Conservation (phyloP, 371 early-diverging fungal species). For the Syncephalastrum racemosum region DNA sequence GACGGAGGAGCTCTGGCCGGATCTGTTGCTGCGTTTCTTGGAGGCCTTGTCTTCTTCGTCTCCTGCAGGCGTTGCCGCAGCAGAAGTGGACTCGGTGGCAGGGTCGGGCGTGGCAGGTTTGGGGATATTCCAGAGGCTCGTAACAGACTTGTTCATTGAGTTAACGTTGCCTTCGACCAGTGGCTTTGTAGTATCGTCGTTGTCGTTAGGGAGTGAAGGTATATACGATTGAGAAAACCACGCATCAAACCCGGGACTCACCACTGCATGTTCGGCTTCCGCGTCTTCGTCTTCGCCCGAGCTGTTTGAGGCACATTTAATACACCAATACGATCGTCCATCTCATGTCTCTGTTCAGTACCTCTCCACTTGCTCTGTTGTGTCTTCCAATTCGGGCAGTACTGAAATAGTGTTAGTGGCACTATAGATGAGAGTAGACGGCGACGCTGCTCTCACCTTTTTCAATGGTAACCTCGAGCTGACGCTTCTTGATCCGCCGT, state of each 20-base stretch:
- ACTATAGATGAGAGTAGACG: background rate
- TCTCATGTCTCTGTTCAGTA: background rate
- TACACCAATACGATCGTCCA: background rate
- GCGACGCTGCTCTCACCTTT: conserved; percentile 36
- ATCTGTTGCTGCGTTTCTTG: conserved; percentile 10
- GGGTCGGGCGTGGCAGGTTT: conserved; percentile 26
- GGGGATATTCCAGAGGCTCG: conserved; percentile 63
- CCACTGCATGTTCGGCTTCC: conserved; percentile 42
- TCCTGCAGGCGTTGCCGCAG: conserved; percentile 13
- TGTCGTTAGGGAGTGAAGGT: conserved; percentile 6
- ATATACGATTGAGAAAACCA: conserved; percentile 19
- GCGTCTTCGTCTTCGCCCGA: conserved; percentile 31
- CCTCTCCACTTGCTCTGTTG: conserved; percentile 11
- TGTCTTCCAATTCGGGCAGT: conserved; percentile 16
- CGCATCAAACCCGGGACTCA: conserved; percentile 25
- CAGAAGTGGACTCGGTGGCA: conserved; percentile 14
- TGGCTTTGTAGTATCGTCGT: conserved; percentile 13
- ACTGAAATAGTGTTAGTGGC: conserved; percentile 3
- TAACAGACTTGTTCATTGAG: conserved; percentile 75
- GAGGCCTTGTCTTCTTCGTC: background rate
- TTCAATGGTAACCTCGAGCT: conserved; percentile 49
- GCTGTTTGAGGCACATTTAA: too few relatives aligned
- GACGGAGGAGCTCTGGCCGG: conserved; percentile 10
- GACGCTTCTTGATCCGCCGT: conserved; percentile 45
- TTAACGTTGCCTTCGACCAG: conserved; percentile 60